Conservation (phyloP, 1,139 yeast species). For the Hyphopichia buzzinii region DNA sequence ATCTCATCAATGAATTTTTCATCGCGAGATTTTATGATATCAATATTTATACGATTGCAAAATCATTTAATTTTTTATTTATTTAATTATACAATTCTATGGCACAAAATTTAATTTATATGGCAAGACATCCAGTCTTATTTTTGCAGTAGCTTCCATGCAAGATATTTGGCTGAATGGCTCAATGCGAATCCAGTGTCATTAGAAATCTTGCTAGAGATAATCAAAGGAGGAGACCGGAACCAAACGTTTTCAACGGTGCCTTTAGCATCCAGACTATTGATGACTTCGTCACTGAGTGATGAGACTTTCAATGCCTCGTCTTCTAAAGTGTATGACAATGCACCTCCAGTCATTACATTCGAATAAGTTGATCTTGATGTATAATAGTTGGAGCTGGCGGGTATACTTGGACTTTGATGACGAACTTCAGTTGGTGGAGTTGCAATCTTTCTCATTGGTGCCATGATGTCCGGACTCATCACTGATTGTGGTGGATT, state of each 20-base stretch:
- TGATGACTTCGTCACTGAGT: slow-evolving; percentile 19
- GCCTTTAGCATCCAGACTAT: slow-evolving; percentile 15
- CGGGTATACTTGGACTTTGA: background rate
- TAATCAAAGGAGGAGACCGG: slow-evolving; percentile 70
- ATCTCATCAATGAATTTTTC: no score
- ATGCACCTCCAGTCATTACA: slow-evolving; percentile 40
- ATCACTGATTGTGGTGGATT: background rate
- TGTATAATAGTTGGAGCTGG: slow-evolving; percentile 26
- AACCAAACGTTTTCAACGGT: slow-evolving; percentile 67
- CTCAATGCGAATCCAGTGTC: slow-evolving; percentile 42
- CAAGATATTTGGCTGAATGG: slow-evolving; percentile 68
- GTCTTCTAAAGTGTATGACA: slow-evolving; percentile 35
- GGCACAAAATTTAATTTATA: slow-evolving; percentile 1
- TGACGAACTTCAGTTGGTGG: slow-evolving; percentile 1
- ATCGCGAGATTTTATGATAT: no score
- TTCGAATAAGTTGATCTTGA: slow-evolving; percentile 36
- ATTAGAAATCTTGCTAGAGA: slow-evolving; percentile 46
- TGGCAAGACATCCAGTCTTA: background rate
- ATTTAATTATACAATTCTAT: slow-evolving; percentile 1
- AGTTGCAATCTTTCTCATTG: background rate
- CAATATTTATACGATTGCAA: no score
- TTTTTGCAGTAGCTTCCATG: slow-evolving; percentile 50
- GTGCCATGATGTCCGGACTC: background rate
- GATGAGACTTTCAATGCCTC: slow-evolving; percentile 14
- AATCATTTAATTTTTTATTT: no score